Conservation (phyloP, 176 grass and related monocot genomes). For the Musa itinerans region DNA sequence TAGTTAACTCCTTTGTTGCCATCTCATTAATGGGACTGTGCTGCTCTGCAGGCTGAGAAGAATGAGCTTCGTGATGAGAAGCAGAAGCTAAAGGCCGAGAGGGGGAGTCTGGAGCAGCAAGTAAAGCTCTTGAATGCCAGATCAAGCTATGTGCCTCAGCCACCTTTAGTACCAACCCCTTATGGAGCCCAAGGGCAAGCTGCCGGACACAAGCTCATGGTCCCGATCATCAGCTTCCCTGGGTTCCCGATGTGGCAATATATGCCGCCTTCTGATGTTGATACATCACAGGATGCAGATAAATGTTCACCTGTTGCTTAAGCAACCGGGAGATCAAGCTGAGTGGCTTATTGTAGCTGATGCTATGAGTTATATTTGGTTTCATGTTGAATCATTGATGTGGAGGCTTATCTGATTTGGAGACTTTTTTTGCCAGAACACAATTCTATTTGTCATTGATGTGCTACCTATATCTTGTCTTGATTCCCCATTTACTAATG, state of each 20-base stretch:
- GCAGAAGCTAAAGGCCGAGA: constrained; percentile 40
- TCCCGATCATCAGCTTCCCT: constrained; percentile 55
- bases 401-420: not conserved
- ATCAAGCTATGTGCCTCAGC: constrained; percentile 35
- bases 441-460: not conserved
- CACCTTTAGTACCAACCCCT: constrained; percentile 38
- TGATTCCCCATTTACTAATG: not conserved
- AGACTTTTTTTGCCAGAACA: not conserved
- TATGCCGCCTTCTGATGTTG: constrained; percentile 57
- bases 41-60: constrained; percentile 30
- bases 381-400: not conserved
- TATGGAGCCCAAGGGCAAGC: constrained; percentile 44
- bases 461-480: not conserved
- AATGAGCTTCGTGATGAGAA: constrained; percentile 44
- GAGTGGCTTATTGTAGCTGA: not conserved
- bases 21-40: not conserved
- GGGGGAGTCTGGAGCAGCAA: constrained; percentile 36
- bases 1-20: not conserved
- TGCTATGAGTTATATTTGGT: not conserved
- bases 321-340: not conserved
- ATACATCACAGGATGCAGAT: constrained; percentile 65
- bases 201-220: constrained; percentile 54
- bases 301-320: constrained; percentile 60
- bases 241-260: constrained; percentile 71
- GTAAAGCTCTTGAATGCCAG: constrained; percentile 23